Conservation (phyloP, 495 filamentous ascomycete species). For the Aspergillus carlsbadensis region DNA sequence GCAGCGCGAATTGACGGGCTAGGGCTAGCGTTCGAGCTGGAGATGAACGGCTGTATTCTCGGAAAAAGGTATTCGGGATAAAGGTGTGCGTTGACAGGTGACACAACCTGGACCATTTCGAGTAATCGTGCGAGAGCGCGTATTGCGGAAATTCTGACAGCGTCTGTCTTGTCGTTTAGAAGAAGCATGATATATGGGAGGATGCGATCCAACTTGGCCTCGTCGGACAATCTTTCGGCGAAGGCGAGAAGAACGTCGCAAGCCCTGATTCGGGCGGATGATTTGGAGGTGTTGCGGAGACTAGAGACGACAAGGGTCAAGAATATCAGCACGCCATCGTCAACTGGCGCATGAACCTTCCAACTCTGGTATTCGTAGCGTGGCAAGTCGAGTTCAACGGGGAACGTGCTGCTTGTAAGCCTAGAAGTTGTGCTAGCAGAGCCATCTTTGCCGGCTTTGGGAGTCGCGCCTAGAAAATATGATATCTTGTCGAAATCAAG, state of each 20-base stretch:
- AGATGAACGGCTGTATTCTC: constrained; percentile 70
- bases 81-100: constrained; percentile 91
- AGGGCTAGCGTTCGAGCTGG: constrained; percentile 51
- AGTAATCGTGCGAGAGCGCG: constrained; percentile 84
- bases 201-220: constrained; percentile 93
- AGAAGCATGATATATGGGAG: constrained; percentile 84
- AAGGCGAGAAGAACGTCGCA: constrained; percentile 94
- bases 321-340: constrained; percentile 94
- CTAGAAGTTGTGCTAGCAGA: constrained; percentile 25
- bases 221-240: constrained; percentile 86
- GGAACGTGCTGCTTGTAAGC: constrained; percentile 51
- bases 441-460: constrained; percentile 19
- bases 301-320: constrained; percentile 84
- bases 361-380: constrained; percentile 68
- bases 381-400: constrained; percentile 86
- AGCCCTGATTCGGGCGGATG: constrained; percentile 82
- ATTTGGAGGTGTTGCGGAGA: constrained; percentile 81
- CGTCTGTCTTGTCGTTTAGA: constrained; percentile 75
- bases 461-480: constrained; percentile 69
- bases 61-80: constrained; percentile 95
- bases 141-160: constrained; percentile 81
- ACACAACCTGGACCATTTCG: constrained; percentile 81
- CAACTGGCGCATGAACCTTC: constrained; percentile 35
- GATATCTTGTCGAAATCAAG: constrained; percentile 97
- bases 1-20: constrained; percentile 77